These are phyloP conservation scores for Fusarium sp. DNA, from an alignment of 2,329 filamentous ascomycete species.

Conservation along the genomic window DNA sequence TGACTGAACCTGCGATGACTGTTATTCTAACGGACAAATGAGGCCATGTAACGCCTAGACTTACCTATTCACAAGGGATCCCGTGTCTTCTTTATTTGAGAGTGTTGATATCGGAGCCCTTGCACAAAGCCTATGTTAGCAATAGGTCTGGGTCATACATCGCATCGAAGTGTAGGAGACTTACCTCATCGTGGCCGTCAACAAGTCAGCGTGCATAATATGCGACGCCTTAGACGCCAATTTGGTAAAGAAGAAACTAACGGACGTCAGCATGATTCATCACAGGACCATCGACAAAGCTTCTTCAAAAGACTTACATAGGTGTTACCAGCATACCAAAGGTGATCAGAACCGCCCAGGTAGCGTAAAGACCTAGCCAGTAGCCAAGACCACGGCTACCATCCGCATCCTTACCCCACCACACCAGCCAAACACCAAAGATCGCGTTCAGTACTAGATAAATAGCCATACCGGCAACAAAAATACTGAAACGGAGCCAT, in stretches of 20 bases:
- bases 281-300: neutral
- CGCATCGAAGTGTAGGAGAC: neutral
- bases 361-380: constrained; percentile 12
- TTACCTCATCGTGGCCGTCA: neutral
- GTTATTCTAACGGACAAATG: neutral
- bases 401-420: constrained; percentile 1
- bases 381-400: neutral
- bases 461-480: neutral
- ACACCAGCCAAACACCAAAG: constrained; percentile 11
- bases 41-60: neutral
- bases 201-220: neutral
- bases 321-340: neutral
- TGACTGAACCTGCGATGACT: constrained; percentile 3
- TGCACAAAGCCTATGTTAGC: neutral
- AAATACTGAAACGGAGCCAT: neutral
- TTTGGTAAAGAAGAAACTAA: constrained; percentile 6
- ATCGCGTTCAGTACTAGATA: neutral
- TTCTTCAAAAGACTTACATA: neutral
- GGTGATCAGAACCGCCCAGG: neutral
- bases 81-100: neutral
- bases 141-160: neutral
- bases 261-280: neutral
- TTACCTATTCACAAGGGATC: constrained; percentile 5
- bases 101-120: constrained; percentile 1
- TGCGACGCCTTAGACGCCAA: neutral